A percentile compares a stretch with the other conserved stretches of the same genome.
Conservation (phyloP, 352 stramenopile species). For the Pythium brachiatum region DNA sequence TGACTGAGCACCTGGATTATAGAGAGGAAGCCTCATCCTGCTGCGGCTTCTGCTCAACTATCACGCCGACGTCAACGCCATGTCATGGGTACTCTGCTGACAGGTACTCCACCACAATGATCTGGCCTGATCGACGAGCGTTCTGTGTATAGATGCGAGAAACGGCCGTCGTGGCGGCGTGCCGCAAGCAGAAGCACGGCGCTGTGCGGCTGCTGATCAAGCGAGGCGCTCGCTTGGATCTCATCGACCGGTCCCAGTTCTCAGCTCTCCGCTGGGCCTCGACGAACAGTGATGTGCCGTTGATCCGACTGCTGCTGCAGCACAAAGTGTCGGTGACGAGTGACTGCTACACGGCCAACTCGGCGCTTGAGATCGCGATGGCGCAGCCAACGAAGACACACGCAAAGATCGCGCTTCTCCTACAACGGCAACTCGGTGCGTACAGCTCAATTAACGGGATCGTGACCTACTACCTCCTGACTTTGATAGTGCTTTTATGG, state of each 20-base stretch:
- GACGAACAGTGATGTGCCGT: constrained; percentile 29
- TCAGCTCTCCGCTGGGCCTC: constrained; percentile 55
- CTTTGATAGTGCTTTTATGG: not conserved
- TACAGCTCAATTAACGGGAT: constrained; percentile 2
- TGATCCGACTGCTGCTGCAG: constrained; percentile 39
- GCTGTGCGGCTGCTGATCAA: constrained; percentile 43
- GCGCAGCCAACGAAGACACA: constrained; percentile 33
- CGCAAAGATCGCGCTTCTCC: constrained; percentile 32
- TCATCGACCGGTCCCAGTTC: constrained; percentile 40
- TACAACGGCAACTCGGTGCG: constrained; percentile 46
- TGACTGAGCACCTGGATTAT: not conserved
- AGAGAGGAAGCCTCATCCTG: constrained; percentile 39
- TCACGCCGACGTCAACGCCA: constrained; percentile 53
- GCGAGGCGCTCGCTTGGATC: constrained; percentile 35
- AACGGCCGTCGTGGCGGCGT: constrained; percentile 47
- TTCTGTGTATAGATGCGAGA: constrained; percentile 35
- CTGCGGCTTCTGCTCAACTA: constrained; percentile 53
- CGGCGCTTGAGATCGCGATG: constrained; percentile 42
- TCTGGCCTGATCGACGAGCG: not conserved
- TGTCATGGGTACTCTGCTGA: constrained; percentile 31
- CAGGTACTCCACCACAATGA: not conserved
- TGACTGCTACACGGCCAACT: constrained; percentile 48
- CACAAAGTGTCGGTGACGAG: constrained; percentile 41
- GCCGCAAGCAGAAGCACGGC: constrained; percentile 40
- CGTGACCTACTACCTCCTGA: not conserved